Base-by-base conservation (phyloP, 2,329 filamentous ascomycete species). In the Claviceps pazoutovae region DNA sequence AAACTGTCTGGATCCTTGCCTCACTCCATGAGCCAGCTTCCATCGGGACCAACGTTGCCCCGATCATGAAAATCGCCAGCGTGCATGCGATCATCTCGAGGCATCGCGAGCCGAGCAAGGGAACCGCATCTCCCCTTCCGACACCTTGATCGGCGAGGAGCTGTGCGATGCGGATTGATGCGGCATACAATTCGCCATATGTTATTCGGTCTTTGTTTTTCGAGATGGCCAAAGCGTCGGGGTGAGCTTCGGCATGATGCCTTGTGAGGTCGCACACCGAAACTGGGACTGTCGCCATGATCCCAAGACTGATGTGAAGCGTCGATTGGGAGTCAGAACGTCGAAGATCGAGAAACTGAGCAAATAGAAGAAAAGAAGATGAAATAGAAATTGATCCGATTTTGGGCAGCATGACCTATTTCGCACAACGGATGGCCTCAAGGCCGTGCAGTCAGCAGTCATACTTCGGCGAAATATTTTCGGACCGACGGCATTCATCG, bases 41-140 rank as follows among this genome's bases (percentile, higher is more conserved):
- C 30, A 54, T 54, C 30, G 52, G 52, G 13, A 54, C 52, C 19
- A 34, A 46, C 11, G 16, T 16, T 14, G 52, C 52, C 5, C 52
- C 43, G 17, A 45, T 14, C 5, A 19, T 51, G 16, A 51, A 13
- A 16, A 54, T 39, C 11, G 43, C 52, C 8, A 54, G 17, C n/a
- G 26, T 34, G 17, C 43, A 51, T 11, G 45, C 49, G 13, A 54
- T 44, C 49, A 54, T 51, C 23, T 51, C 52, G 14, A 48, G 44
- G 21, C 43, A 51, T 14, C 49, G 19, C 19, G 26, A 43, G 17
- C 41, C 34, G n/a, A 54, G 49, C 21, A 54, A n/a, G 19, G 52
- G 52, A 7, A 54, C 39, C 11, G 37, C 43, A 30, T 50, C 37
- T 17, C 51, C 51, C 17, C 11, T 17, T 8, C 38, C 37, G 3